A percentile compares a stretch with the other conserved stretches of the same genome.
phyloP scores from a whole-genome alignment of 768 basidiomycete species.

The Xanthoconium stramineum region DNA sequence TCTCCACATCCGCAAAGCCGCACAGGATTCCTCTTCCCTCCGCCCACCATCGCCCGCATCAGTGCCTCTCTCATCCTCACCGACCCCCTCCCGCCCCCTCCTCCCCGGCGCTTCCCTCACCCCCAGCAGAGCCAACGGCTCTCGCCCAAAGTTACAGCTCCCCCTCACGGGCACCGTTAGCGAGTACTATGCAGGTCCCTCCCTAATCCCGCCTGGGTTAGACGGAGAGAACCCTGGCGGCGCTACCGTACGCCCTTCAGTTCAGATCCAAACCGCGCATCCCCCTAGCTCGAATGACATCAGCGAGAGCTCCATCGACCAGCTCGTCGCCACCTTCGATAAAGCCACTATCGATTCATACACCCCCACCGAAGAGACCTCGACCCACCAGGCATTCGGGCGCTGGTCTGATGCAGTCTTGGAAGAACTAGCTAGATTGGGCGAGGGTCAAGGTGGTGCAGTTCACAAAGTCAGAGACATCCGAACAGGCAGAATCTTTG shows the following conservation, averaged over 20 bases:
- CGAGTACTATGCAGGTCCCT: conserved; percentile 32
- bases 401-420: conserved; percentile 70
- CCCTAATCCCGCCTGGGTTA: conserved; percentile 33
- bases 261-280: conserved; percentile 34
- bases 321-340: conserved; percentile 32
- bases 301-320: conserved; percentile 36
- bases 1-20: conserved; percentile 40
- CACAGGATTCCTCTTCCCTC: conserved; percentile 26
- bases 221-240: conserved; percentile 36
- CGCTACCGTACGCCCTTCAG: conserved; percentile 41
- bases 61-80: conserved; percentile 29
- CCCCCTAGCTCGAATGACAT: conserved; percentile 24
- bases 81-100: conserved; percentile 30
- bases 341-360: conserved; percentile 31
- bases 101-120: conserved; percentile 28
- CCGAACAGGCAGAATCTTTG: conserved; percentile 77
- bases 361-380: conserved; percentile 36
- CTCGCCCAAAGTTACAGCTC: conserved; percentile 35
- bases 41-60: conserved; percentile 30
- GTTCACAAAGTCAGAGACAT: conserved; percentile 91
- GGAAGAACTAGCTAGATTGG: conserved; percentile 74
- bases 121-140: conserved; percentile 20
- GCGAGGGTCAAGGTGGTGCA: conserved; percentile 95
- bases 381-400: conserved; percentile 21
- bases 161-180: conserved; percentile 30